Conservation (phyloP, 163 green algal species). For the Botryococcus braunii region DNA sequence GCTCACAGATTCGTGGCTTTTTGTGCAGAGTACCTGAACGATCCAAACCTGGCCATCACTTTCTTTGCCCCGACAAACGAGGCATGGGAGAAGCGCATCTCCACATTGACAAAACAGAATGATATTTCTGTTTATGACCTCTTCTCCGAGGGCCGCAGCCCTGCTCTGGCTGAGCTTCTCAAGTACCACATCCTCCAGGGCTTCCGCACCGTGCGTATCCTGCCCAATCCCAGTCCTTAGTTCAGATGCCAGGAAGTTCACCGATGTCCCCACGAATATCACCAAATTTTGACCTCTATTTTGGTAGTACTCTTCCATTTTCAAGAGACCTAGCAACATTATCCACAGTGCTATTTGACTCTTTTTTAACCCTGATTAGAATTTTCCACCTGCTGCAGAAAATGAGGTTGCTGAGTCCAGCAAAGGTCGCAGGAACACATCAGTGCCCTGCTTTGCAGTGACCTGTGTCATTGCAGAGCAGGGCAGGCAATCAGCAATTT, state of each 20-base stretch:
- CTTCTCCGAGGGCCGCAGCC: conserved; percentile 1
- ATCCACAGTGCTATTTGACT: not conserved
- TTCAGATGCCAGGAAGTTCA: not conserved
- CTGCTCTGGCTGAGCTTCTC: not conserved
- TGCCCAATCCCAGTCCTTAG: not conserved
- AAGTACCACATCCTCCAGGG: conserved; percentile 4
- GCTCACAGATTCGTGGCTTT: not conserved
- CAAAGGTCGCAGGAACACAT: too few species aligned
- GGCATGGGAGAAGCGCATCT: not conserved
- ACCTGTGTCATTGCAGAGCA: too few species aligned
- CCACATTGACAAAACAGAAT: not conserved
- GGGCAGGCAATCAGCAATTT: too few species aligned
- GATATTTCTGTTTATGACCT: not conserved
- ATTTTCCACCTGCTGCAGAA: too few species aligned
- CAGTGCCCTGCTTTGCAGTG: too few species aligned
- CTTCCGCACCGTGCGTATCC: not conserved
- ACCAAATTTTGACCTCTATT: not conserved
- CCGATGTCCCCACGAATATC: not conserved
- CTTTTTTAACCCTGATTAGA: not conserved
- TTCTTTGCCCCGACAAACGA: conserved; percentile 8
- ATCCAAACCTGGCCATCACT: not conserved
- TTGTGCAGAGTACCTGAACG: conserved; percentile 11
- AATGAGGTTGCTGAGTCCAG: too few species aligned
- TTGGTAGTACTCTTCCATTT: not conserved
- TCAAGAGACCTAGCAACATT: not conserved